These are phyloP conservation scores for Marasmius sp. DNA, from an alignment of 1,284 basidiomycete genomes.

Conservation along the genomic window DNA sequence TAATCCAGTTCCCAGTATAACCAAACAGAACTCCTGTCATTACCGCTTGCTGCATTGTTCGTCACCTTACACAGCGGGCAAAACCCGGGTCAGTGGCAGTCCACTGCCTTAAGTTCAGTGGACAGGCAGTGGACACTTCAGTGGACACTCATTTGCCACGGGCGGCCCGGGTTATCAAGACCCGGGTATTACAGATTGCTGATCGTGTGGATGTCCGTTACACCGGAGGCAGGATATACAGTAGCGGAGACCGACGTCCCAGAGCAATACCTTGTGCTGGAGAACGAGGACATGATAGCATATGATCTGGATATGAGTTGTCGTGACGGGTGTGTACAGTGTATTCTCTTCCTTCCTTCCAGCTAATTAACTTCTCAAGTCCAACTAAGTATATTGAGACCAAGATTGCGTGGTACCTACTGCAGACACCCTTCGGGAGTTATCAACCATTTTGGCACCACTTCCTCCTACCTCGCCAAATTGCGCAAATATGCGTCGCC, in stretches of 20 bases:
- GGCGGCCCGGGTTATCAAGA: too few relatives aligned
- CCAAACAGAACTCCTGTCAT: too few relatives aligned
- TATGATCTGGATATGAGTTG: constrained; percentile 37
- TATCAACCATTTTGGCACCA: constrained; percentile 46
- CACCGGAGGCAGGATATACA: too few relatives aligned
- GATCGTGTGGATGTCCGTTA: too few relatives aligned
- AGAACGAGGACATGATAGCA: constrained; percentile 22
- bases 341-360: constrained; percentile 3
- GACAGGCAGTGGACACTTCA: too few relatives aligned
- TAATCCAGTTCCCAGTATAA: too few relatives aligned
- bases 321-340: constrained; percentile 33
- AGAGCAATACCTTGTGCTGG: constrained; percentile 37
- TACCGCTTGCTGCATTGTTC: too few relatives aligned
- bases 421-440: constrained; percentile 42
- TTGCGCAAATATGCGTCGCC: constrained; percentile 50
- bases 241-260: constrained; percentile 45
- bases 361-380: constrained; percentile 30
- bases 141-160: too few relatives aligned
- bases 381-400: constrained; percentile 65
- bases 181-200: too few relatives aligned
- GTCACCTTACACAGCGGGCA: too few relatives aligned
- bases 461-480: constrained; percentile 50
- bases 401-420: constrained; percentile 56
- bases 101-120: too few relatives aligned
- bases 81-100: too few relatives aligned